Base-by-base conservation (phyloP, 148 eudicot genomes). In the Pouteria glomerata region DNA sequence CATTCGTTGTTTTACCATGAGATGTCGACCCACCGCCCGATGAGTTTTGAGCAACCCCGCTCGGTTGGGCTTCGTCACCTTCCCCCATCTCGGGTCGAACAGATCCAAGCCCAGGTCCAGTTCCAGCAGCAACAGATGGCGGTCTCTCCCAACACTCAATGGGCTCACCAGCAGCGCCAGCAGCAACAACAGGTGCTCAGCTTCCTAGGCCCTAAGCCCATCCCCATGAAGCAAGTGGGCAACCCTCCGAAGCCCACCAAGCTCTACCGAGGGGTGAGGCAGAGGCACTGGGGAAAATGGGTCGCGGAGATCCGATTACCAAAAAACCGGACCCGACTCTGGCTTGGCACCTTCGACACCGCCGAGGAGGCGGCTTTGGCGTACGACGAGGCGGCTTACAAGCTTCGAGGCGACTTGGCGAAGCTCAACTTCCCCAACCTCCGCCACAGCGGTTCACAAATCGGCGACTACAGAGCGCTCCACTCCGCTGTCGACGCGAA, bases 241-340 rank as follows among this genome's bases (percentile, higher is more conserved):
- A 67, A 85, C 1, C 86, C 90, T 0, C 80, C 83, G 0, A 93
- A 85, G 74, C 88, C 96, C 76, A 80, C 82, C 3, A 92, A 92
- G 80, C 87, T 90, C 0, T 93, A 93, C 89, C 51, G 98, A 4
- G 98, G 98, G 1, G 98, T 93, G 23, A 62, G 98, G 8, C 96
- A 93, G 60, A 75, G 98, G 61, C 98, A 93, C 89, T 93, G 98
- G 98, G 98, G 98, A 0, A 93, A 93, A 65, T 93, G 98, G 98
- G 98, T 93, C 39, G 98, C 98, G 0, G 98, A 93, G 86, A 93
- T 93, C 73, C 93, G 98, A 7, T 48, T 93, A n/a, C 98, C 98
- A 48, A 82, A 79, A 79, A 93, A 90, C 92, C 84, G 98, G 6
- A 90, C 93, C 81, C 90, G 98, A 0, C 83, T 93, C 6, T 93